Conservation (phyloP, 306 rosid genomes). For the Pyrus bretschneideri region DNA sequence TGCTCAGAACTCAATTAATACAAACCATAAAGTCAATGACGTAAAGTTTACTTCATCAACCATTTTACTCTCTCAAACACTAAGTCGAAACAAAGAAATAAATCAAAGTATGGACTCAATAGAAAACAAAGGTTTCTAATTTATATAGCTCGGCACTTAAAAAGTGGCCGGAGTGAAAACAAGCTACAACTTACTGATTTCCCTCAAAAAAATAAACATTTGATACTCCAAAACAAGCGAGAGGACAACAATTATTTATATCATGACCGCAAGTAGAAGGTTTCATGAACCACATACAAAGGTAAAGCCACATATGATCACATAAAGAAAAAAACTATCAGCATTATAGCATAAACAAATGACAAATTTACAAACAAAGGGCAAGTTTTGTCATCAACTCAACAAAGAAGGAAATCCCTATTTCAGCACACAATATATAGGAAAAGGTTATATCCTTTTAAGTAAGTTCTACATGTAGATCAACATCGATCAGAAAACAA, state of each 20-base stretch:
- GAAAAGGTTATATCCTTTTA: conserved; percentile 25
- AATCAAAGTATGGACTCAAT: not conserved
- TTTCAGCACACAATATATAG: conserved; percentile 6
- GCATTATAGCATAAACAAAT: not conserved
- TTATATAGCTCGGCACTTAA: not conserved
- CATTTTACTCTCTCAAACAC: not conserved
- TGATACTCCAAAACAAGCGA: no score
- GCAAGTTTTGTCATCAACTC: conserved; percentile 15
- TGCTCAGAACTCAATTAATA: not conserved
- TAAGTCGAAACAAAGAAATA: not conserved
- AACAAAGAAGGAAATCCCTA: conserved; percentile 4
- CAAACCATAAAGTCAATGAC: not conserved
- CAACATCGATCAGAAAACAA: conserved; percentile 34
- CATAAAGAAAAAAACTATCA: not conserved
- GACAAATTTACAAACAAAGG: not conserved
- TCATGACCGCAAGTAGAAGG: not conserved
- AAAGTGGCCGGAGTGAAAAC: not conserved
- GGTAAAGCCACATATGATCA: not conserved
- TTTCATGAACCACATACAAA: not conserved
- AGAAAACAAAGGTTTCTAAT: not conserved
- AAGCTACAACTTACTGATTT: not conserved
- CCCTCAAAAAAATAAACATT: not conserved
- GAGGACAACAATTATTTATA: not conserved
- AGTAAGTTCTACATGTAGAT: conserved; percentile 43
- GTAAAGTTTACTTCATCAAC: not conserved